These are phyloP conservation scores for Fraxinus velutina DNA, from an alignment of 305 asterid genomes.

Conservation along the genomic window DNA sequence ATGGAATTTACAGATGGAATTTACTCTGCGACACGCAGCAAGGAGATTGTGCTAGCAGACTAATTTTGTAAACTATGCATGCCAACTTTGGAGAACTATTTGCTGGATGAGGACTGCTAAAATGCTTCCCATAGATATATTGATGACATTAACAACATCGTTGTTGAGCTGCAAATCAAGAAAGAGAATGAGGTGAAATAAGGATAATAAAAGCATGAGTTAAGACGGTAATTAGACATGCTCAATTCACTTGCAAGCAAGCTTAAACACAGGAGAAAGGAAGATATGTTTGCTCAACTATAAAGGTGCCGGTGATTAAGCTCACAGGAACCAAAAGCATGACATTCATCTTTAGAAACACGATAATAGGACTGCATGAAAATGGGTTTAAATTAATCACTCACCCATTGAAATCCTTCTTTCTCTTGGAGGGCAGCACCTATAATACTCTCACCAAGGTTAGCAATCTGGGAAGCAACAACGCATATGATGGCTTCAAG, in stretches of 20 bases:
- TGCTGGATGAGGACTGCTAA: conserved; percentile 74
- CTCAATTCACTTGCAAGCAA: not conserved
- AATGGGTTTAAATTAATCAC: conserved; percentile 12
- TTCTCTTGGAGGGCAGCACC: conserved; percentile 86
- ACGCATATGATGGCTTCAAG: conserved; percentile 61
- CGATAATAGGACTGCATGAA: not conserved
- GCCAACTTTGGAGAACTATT: conserved; percentile 34
- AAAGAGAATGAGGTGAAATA: not conserved
- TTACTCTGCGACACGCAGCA: not conserved
- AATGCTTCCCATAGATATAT: conserved; percentile 73
- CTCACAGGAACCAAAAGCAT: not conserved
- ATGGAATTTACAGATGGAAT: not conserved
- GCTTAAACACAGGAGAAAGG: not conserved
- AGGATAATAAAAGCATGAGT: not conserved
- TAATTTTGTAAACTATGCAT: not conserved
- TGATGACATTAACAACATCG: conserved; percentile 71
- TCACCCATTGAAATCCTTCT: conserved; percentile 86
- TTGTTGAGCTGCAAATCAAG: conserved; percentile 64
- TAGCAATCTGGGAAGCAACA: conserved; percentile 89
- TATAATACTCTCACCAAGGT: conserved; percentile 85
- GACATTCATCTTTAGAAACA: not conserved
- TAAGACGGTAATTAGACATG: not conserved
- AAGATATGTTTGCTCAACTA: not conserved
- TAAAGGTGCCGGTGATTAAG: not conserved
- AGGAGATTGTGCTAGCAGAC: not conserved